Base-by-base conservation (phyloP, 768 basidiomycete genomes). In the Lentinula guzmanii region DNA sequence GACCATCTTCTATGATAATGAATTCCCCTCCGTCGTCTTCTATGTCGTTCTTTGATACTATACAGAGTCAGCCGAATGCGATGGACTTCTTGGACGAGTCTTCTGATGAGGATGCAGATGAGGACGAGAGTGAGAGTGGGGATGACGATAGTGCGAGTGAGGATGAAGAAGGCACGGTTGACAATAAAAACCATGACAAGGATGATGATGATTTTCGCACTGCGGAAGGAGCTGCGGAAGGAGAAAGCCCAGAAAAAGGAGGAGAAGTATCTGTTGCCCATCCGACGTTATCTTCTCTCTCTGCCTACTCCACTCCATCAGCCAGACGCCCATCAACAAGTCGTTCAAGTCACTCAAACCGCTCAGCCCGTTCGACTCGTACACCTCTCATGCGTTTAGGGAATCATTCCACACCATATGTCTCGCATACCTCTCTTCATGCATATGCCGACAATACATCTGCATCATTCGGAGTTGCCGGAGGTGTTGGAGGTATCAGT, bases 71-170 rank as follows among this genome's bases (percentile, higher is more conserved):
- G 48, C 82, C 83, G 5, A 87, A 87, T 70, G 87, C 83, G 28
- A 84, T 91, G 83, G 86, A 89, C 65, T 89, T 87, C 64, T 73
- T 88, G 58, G 88, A 87, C 62, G 82, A 85, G 33, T 83, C 85
- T 24, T 84, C 83, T 54, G 79, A 79, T 28, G 79, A 79, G 21
- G 57, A 42, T 18, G 74, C 71, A 24, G 70, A 68, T 34, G 69
- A 62, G 11, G 52, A 33, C 37, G 41, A 61, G 66, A 42, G n/a
- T 50, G 33, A 21, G 2, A 59, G 33, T 50, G 24, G 15, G 46
- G 34, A 4, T 43, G 51, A 43, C 11, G 48, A 33, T 7, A 34
- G 43, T 28, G 37, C 48, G 5, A 13, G 21, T 39, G 54, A 28
- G 10, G 31, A 28, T 11, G 24, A n/a, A 31, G 13, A 57, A 71